A percentile compares a stretch with the other conserved stretches of the same genome.
These are phyloP conservation scores for Penicillium hesseltinei DNA, from an alignment of 2,329 filamentous ascomycete species.

Conservation along the genomic window DNA sequence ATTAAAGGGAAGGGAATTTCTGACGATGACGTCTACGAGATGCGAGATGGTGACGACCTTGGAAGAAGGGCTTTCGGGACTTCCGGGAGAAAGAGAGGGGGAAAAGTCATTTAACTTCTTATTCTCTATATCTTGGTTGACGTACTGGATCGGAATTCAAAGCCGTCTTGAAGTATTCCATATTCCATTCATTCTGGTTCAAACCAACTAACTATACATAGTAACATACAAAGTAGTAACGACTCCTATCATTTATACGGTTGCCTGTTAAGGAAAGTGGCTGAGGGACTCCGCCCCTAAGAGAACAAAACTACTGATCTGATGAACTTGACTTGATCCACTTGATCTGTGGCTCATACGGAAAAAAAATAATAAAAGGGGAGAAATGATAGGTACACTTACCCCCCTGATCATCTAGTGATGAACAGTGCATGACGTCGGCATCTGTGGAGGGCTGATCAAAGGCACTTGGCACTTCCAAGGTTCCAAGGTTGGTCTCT, in stretches of 20 bases:
- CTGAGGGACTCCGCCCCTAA: background rate
- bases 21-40: constrained; percentile 37
- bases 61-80: constrained; percentile 15
- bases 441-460: background rate
- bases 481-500: background rate
- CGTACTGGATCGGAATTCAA: constrained; percentile 6
- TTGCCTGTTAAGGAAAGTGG: constrained; percentile 17
- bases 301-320: background rate
- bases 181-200: background rate
- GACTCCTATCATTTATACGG: constrained; percentile 8
- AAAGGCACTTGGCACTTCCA: background rate
- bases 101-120: background rate
- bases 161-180: background rate
- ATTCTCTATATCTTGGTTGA: constrained; percentile 2
- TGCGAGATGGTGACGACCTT: constrained; percentile 4
- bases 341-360: constrained; percentile 19
- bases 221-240: background rate
- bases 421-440: constrained; percentile 23
- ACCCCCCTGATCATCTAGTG: constrained; percentile 14
- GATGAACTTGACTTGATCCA: constrained; percentile 6
- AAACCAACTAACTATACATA: background rate
- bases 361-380: background rate
- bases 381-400: background rate
- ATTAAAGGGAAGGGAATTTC: constrained; percentile 3
- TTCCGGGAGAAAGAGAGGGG: constrained; percentile 5